Base-by-base conservation (phyloP, 129 eudicot species). In the Artemisia argyi region DNA sequence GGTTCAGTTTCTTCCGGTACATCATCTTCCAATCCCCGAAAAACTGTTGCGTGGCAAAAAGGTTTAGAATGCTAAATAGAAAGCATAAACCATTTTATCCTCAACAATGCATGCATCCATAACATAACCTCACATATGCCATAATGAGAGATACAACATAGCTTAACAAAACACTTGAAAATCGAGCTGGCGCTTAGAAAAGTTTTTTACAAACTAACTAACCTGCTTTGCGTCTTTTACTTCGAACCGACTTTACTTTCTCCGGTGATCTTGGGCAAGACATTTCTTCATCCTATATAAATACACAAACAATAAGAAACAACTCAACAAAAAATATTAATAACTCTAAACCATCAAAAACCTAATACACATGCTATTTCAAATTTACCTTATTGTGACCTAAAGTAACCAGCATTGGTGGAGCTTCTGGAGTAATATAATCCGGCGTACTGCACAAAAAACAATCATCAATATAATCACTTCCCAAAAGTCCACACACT, bases 401-500 rank as follows among this genome's bases (percentile, higher is more conserved):
- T 42, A 76, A 32, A 77, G 66, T 69, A 73, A 11, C 82, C 19
- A 71, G 69, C 53, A 78, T n/a, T 17, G 85, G 78, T 6, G 89
- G 88, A 50, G 77, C 80, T 35, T 85, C 94, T 1, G 98, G 98
- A 50, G 98, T 92, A 44, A 92, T 92, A 71, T 92, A 92, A 68
- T 92, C 98, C 1, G 98, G 98, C 18, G 98, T 92, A 77, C 98
- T 92, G 85, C 92, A 84, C 15, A 10, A 18, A 59, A 55, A 63
- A 28, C 3, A 46, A 30, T 35, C 55, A 60, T 48, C 30, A 50
- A 10, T 32, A 48, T 2, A 12, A 16, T 30, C 24, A 76, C 17
- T 19, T 58, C n/a, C 60, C 18, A 32, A 59, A 11, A 3, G 42
- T 24, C 19, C 28, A 76, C n/a, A 24, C 1, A 24, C 26, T 24